Percentiles rank a stretch among this genome's conserved stretches.
Evolutionary conservation across 345 rosid genomes (phyloP).

Genomic region (Citrus maxima): DNA sequence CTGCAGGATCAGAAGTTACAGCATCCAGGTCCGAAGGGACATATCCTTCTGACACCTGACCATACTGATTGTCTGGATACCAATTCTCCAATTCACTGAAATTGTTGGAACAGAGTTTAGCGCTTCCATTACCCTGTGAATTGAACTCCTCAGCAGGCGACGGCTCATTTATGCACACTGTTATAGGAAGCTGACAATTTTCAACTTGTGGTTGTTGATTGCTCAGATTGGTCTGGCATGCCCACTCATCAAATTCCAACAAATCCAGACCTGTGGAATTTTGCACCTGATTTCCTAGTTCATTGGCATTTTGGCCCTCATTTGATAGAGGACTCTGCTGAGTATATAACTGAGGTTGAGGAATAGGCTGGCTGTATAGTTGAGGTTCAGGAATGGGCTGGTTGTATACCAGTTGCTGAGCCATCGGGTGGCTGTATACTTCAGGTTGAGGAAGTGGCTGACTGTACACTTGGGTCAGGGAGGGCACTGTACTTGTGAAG

Average conservation of each 20-base stretch:
- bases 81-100: constrained; percentile 25
- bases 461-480: constrained; percentile 17
- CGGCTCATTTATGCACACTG: constrained; percentile 15
- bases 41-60: constrained; percentile 15
- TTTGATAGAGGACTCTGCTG: constrained; percentile 17
- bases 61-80: constrained; percentile 21
- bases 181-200: constrained; percentile 12
- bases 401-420: constrained; percentile 3
- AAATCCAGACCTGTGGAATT: constrained; percentile 4
- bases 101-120: not conserved
- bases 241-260: constrained; percentile 20
- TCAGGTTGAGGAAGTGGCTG: constrained; percentile 19
- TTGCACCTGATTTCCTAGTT: constrained; percentile 21
- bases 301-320: constrained; percentile 6
- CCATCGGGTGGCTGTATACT: not conserved
- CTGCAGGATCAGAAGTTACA: constrained; percentile 22
- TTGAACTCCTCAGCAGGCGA: constrained; percentile 9
- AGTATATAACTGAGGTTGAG: constrained; percentile 1
- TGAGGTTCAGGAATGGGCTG: constrained; percentile 10
- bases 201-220: constrained; percentile 23
- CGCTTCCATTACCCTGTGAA: constrained; percentile 17
- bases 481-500: constrained; percentile 9
- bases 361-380: constrained; percentile 1
- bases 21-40: constrained; percentile 11
- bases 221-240: constrained; percentile 9